Conservation (phyloP, 2,329 filamentous ascomycete genomes). For the Talaromyces marneffei region DNA sequence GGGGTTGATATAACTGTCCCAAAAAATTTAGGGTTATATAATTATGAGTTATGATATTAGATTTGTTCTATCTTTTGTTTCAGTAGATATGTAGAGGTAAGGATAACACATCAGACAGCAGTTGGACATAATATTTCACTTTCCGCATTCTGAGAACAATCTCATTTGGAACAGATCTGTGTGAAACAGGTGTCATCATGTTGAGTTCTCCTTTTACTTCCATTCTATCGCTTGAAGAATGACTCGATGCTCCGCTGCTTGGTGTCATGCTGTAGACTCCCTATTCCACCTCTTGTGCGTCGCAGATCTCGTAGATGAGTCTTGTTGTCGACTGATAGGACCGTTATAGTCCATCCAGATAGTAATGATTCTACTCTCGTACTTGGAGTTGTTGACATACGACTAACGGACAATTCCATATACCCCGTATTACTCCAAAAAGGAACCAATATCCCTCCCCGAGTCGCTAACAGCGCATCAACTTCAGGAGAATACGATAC, state of each 20-base stretch:
- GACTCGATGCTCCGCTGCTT: conserved; percentile 69
- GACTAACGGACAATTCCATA: conserved; percentile 43
- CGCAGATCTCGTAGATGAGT: conserved; percentile 68
- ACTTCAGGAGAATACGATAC: conserved; percentile 40
- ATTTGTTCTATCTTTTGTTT: background rate
- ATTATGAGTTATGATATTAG: background rate
- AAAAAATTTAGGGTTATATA: background rate
- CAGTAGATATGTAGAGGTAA: background rate
- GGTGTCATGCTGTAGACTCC: conserved; percentile 68
- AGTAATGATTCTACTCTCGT: conserved; percentile 3
- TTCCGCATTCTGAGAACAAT: conserved; percentile 48
- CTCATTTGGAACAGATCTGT: conserved; percentile 60
- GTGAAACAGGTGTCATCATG: conserved; percentile 55
- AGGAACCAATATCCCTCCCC: conserved; percentile 48
- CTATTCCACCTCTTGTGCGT: conserved; percentile 75
- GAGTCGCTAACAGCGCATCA: conserved; percentile 20
- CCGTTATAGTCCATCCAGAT: conserved; percentile 43
- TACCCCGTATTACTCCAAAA: conserved; percentile 64
- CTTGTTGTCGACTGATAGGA: conserved; percentile 62
- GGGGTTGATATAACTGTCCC: conserved; percentile 5
- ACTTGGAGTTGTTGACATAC: background rate
- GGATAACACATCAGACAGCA: conserved; percentile 43
- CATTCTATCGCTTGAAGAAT: conserved; percentile 60
- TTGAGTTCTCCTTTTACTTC: background rate
- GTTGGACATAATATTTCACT: conserved; percentile 38